phyloP scores from a whole-genome alignment of 2,329 filamentous ascomycete species.

The Cordyceps javanica region DNA sequence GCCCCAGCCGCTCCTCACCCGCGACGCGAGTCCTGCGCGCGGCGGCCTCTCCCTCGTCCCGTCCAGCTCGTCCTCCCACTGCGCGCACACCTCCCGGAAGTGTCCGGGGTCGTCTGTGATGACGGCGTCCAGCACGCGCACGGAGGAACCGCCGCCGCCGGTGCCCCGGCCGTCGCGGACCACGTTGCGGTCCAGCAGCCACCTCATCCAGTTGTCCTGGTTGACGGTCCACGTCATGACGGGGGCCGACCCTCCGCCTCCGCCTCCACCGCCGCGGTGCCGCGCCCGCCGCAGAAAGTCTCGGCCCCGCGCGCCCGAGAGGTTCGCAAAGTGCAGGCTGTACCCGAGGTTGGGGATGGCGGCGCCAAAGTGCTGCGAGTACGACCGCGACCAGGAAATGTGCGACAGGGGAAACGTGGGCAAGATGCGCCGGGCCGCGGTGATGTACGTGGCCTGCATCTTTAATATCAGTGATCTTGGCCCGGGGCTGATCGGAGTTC shows the following conservation, averaged over 20 bases:
- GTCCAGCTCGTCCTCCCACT: conserved; percentile 30
- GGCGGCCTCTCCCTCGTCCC: conserved; percentile 15
- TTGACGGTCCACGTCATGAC: conserved; percentile 87
- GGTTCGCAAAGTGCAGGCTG: conserved; percentile 65
- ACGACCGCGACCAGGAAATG: conserved; percentile 60
- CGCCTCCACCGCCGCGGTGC: conserved; percentile 33
- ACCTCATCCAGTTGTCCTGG: conserved; percentile 69
- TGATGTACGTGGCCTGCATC: conserved; percentile 57
- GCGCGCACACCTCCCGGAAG: conserved; percentile 55
- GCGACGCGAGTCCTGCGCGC: conserved; percentile 13
- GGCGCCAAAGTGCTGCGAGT: conserved; percentile 64
- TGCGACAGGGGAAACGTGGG: conserved; percentile 59
- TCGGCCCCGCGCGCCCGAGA: conserved; percentile 62
- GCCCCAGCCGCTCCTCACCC: conserved; percentile 9
- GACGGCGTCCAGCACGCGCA: conserved; percentile 61
- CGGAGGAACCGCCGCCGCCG: not conserved
- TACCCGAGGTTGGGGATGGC: conserved; percentile 60
- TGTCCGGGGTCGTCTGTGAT: conserved; percentile 76
- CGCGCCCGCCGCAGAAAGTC: conserved; percentile 59
- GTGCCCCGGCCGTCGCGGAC: conserved; percentile 19
- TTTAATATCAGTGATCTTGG: not conserved
- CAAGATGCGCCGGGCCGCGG: conserved; percentile 54
- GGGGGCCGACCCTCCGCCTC: conserved; percentile 36
- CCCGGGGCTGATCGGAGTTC: no score
- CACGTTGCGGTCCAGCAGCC: conserved; percentile 52